Conservation (phyloP, 2,329 filamentous ascomycete genomes). For the Trichoderma atrobrunneum region DNA sequence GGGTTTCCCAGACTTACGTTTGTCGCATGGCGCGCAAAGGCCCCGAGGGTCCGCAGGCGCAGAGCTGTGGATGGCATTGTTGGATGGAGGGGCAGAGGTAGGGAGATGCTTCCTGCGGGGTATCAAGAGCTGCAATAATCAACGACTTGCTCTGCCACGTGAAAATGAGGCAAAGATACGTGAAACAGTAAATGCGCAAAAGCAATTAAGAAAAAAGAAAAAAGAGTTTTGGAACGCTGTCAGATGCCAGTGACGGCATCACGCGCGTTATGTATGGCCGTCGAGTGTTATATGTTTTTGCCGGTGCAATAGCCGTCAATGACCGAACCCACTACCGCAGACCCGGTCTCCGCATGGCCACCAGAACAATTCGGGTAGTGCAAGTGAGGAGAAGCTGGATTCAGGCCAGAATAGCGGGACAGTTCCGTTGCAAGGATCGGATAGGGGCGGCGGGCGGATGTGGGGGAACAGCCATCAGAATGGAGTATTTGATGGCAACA, state of each 20-base stretch:
- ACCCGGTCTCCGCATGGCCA: conserved; percentile 11
- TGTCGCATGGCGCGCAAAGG: conserved; percentile 52
- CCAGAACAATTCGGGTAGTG: not conserved
- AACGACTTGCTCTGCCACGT: not conserved
- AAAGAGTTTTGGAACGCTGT: not conserved
- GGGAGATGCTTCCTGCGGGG: not conserved
- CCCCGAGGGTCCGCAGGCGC: conserved; percentile 50
- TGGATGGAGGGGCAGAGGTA: conserved; percentile 24
- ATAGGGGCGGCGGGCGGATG: conserved; percentile 12
- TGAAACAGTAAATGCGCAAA: not conserved
- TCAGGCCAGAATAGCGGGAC: conserved; percentile 8
- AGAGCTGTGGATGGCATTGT: conserved; percentile 50
- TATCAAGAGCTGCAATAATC: not conserved
- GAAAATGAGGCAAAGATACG: not conserved
- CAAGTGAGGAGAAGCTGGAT: conserved; percentile 12
- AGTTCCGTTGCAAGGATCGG: conserved; percentile 13
- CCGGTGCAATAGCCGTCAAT: conserved; percentile 19
- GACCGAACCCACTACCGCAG: conserved; percentile 12
- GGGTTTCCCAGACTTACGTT: conserved; percentile 44
- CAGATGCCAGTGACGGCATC: conserved; percentile 4
- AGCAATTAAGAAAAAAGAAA: not conserved
- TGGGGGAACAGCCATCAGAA: conserved; percentile 3
- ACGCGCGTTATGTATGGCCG: not conserved
- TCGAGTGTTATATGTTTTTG: conserved; percentile 1
- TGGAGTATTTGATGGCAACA: not conserved